Base-by-base conservation (phyloP, 1,284 basidiomycete species). In the Agroathelia rolfsii region DNA sequence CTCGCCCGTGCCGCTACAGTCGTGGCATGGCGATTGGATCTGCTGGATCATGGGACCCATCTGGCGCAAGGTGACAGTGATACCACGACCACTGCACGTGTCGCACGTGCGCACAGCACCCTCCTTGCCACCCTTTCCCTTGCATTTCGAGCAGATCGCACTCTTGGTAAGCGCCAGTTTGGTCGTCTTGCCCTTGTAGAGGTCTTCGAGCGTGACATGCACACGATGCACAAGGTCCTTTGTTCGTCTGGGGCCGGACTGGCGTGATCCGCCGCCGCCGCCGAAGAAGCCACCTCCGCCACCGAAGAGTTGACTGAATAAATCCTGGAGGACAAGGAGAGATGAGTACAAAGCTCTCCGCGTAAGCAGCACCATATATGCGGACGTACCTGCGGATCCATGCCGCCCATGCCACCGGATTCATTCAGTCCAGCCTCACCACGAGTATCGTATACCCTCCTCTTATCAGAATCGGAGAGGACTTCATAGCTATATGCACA, bases 41-140 rank as follows among this genome's bases (percentile, higher is more conserved):
- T 99, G 95, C 63, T 99, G 95, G 48, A 99, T 90, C 95, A 99
- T 99, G 11, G 95, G 95, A 22, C 95, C 95, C 74, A 95, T 83
- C 59, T 97, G 94, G 41, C 95, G 85, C 40, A 97, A 66, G 37
- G 84, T 88, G 49, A 97, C 63, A 59, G 84, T 88, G 64, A 95
- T 64, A 55, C 95, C 95, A 48, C 90, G 87, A 45, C 95, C 95
- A 49, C 68, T 72, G 66, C 95, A 99, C 13, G 68, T 56, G 30
- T 58, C 49, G 59, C 95, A 99, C 29, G 68, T 56, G 56, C 80
- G 77, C 40, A 96, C 90, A 19, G 94, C 83, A 37, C 94, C 94
- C 26, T 95, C 92, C 62, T 98, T 98, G 43, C 95, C 95, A 37
- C 95, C 95, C 53, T 87, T 90, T 44, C 95, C 95, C 46, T 84